phyloP scores from a whole-genome alignment of 2,329 filamentous ascomycete genomes.

The Penicillium sp. region DNA sequence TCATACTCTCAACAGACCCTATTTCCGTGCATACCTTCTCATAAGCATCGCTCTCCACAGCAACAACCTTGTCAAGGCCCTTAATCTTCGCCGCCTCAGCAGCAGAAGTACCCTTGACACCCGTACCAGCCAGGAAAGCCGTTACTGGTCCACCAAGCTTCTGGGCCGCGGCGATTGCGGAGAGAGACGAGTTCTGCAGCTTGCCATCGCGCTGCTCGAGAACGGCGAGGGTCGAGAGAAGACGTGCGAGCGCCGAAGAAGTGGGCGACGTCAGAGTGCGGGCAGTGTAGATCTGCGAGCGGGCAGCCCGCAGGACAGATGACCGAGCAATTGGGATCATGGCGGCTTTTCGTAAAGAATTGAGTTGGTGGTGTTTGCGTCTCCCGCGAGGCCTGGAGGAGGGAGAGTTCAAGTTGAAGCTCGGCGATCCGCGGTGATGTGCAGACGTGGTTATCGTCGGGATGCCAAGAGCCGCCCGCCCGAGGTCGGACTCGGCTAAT shows the following conservation, averaged over 20 bases:
- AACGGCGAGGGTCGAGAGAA: slow-evolving; percentile 85
- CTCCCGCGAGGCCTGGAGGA: slow-evolving; percentile 13
- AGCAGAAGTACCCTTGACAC: slow-evolving; percentile 69
- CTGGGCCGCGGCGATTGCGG: slow-evolving; percentile 80
- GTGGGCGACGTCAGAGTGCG: slow-evolving; percentile 46
- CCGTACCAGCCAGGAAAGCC: slow-evolving; percentile 81
- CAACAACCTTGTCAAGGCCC: slow-evolving; percentile 88
- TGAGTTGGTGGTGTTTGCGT: slow-evolving; percentile 11
- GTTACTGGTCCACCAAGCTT: slow-evolving; percentile 85
- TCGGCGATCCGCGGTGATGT: slow-evolving; percentile 30
- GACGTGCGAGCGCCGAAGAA: slow-evolving; percentile 62
- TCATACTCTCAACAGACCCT: too few species aligned
- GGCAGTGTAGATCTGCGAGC: slow-evolving; percentile 48
- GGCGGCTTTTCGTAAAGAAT: slow-evolving; percentile 3
- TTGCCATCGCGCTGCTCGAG: slow-evolving; percentile 91
- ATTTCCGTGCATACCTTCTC: slow-evolving; percentile 68
- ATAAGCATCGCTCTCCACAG: slow-evolving; percentile 84
- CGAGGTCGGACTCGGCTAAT: slow-evolving; percentile 41
- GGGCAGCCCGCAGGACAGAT: slow-evolving; percentile 45
- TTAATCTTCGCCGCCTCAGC: slow-evolving; percentile 85
- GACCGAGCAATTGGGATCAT: slow-evolving; percentile 41
- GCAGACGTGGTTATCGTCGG: slow-evolving; percentile 38
- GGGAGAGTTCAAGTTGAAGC: slow-evolving; percentile 19
- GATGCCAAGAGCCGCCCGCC: slow-evolving; percentile 36
- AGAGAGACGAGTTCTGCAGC: slow-evolving; percentile 78